Evolutionary conservation across 352 stramenopile genomes (phyloP), one percentile per base, ranked within the genome.

Genomic region (Labyrinthula sp.): DNA sequence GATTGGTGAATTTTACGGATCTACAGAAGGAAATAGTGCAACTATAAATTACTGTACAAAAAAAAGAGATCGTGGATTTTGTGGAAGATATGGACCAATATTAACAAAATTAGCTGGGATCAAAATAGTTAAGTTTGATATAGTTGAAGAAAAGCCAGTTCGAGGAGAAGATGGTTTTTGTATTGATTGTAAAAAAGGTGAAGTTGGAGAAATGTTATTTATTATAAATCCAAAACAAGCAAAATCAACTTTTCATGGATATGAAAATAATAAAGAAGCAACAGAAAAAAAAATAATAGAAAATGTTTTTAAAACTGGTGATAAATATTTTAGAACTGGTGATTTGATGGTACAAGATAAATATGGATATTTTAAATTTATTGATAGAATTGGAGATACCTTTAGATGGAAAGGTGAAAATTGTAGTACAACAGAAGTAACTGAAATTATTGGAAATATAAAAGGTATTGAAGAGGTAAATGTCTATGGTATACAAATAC

Each of bases 401-500:
- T 91, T 87, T 54, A 69, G 79, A 10, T 91, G 78, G 75, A 90
- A 89, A 39, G 79, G 79, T 17, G 78, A 91, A 46, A 91, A 89
- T 43, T 74, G 88, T 10, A 70, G 73, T 28, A 89, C 78, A 1
- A 82, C 73, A 36, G 75, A 91, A 55, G 75, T 91, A 5, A 63
- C 68, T 0, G 64, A 81, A 30, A 69, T 70, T 1, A 57, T 90
- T 15, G 69, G 67, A 22, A 61, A 67, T 40, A 82, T 82, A 41
- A 61, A 67, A 0, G 70, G 68, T 0, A 56, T 88, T 15, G 58
- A 34, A 66, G 67, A 67, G 33, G 45, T 61, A 14, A 60, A 60
- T n/a, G 57, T 61, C 12, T 66, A 59, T 48, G 50, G 43, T 5
- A 40, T 62, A 2, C 21, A 46, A 27, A 60, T 38, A 14, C 47